Evolutionary conservation across 441 rosid species (phyloP).

Genomic region (Euphorbia celastroides): DNA sequence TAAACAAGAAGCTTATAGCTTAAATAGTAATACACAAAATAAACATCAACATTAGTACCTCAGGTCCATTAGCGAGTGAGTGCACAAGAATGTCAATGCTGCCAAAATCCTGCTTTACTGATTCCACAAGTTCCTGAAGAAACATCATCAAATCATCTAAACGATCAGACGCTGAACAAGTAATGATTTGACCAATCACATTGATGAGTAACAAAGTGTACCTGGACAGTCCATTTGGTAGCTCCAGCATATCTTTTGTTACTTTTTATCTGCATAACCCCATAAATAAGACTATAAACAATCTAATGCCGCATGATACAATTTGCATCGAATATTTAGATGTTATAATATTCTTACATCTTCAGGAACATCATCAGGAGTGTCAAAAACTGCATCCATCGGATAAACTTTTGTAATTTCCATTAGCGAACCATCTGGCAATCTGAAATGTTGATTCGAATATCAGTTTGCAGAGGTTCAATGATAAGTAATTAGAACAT

Average conservation of each 20-base stretch:
- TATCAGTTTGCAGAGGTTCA: constrained; percentile 1
- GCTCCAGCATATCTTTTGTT: constrained; percentile 26
- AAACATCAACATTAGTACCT: constrained; percentile 32
- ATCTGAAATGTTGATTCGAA: constrained; percentile 33
- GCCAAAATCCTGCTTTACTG: constrained; percentile 85
- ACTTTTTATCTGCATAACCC: constrained; percentile 20
- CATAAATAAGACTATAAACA: constrained; percentile 8
- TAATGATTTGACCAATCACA: neutral
- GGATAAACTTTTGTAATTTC: constrained; percentile 83
- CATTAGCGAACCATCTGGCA: constrained; percentile 89
- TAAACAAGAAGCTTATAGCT: neutral
- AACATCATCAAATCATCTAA: neutral
- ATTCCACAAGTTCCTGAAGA: constrained; percentile 81
- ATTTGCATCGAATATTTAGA: neutral
- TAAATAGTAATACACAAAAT: neutral
- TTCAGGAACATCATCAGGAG: constrained; percentile 77
- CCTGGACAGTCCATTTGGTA: constrained; percentile 27
- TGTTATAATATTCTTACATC: constrained; percentile 42
- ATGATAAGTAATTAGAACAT: neutral
- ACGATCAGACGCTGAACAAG: neutral
- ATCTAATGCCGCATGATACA: neutral
- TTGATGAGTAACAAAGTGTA: neutral
- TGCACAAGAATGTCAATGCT: constrained; percentile 94
- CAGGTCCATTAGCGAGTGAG: constrained; percentile 98
- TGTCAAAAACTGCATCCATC: constrained; percentile 85